These are phyloP conservation scores for Fusarium oxysporum DNA, from an alignment of 2,329 filamentous ascomycete genomes.

Conservation along the genomic window DNA sequence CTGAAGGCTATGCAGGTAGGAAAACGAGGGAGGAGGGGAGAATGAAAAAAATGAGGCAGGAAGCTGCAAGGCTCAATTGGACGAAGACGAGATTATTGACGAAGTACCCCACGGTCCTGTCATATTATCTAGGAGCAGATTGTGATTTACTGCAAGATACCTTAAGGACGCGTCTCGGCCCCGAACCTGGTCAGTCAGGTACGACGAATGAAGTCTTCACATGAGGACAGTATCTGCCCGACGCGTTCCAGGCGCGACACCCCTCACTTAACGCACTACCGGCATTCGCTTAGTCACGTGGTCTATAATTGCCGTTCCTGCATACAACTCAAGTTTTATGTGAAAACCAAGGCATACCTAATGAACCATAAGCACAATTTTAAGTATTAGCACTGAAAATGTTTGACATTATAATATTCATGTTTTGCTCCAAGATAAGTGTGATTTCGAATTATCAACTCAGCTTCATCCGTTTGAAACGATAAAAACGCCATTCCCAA, in stretches of 20 bases:
- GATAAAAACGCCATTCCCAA: conserved; percentile 1
- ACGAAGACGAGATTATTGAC: conserved; percentile 2
- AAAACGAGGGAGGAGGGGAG: neutral
- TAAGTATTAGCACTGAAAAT: neutral
- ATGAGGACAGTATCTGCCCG: neutral
- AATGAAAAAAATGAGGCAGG: neutral
- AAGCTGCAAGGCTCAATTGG: conserved; percentile 7
- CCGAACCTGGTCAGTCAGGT: conserved; percentile 8
- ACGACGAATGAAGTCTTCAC: conserved; percentile 18
- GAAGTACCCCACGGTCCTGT: conserved; percentile 14
- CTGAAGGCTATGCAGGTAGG: neutral
- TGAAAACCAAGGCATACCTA: neutral
- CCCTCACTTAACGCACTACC: conserved; percentile 2
- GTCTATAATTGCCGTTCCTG: neutral
- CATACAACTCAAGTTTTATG: neutral
- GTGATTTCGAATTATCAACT: neutral
- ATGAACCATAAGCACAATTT: neutral
- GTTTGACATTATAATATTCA: neutral
- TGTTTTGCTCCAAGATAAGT: neutral
- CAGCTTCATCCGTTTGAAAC: neutral
- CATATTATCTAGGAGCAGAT: conserved; percentile 9
- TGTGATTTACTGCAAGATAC: conserved; percentile 20
- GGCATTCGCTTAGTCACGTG: conserved; percentile 40
- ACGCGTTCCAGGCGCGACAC: conserved; percentile 40
- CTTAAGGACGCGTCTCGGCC: conserved; percentile 27